phyloP scores from a whole-genome alignment of 192 early-diverging fungal genomes.

The Allomyces javanicus region DNA sequence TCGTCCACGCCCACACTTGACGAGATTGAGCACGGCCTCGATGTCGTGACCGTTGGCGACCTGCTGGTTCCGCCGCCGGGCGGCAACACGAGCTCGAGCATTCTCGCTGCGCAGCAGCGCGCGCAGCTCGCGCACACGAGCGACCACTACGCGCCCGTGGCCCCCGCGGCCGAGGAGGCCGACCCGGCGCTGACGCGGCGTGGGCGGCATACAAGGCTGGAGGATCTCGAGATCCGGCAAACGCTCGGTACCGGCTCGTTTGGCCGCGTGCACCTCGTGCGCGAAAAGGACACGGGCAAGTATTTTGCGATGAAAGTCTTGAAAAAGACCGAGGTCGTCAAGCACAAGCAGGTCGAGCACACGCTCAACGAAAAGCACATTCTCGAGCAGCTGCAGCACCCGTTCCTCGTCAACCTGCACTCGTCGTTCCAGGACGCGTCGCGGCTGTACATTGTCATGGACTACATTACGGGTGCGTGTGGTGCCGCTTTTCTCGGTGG shows the following conservation, averaged over 20 bases:
- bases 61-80: background rate
- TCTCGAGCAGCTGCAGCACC: slow-evolving; percentile 20
- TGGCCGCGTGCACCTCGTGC: slow-evolving; percentile 2
- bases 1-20: background rate
- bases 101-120: background rate
- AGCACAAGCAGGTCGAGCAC: slow-evolving; percentile 32
- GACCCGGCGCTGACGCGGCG: too few species aligned
- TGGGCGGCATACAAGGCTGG: background rate
- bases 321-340: slow-evolving; percentile 32
- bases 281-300: slow-evolving; percentile 14
- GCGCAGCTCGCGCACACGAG: background rate
- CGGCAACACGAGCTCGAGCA: background rate
- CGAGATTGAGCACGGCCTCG: too few species aligned
- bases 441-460: slow-evolving; percentile 33
- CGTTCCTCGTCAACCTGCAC: slow-evolving; percentile 30
- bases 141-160: background rate
- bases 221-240: slow-evolving; percentile 2
- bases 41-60: background rate
- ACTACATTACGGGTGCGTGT: slow-evolving; percentile 34
- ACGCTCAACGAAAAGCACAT: slow-evolving; percentile 39
- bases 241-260: slow-evolving; percentile 2
- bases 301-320: slow-evolving; percentile 37
- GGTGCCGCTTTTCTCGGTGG: slow-evolving; percentile 21
- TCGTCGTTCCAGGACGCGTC: slow-evolving; percentile 28
- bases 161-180: background rate